phyloP scores from a whole-genome alignment of 345 rosid species.

The Cardiospermum halicacabum region DNA sequence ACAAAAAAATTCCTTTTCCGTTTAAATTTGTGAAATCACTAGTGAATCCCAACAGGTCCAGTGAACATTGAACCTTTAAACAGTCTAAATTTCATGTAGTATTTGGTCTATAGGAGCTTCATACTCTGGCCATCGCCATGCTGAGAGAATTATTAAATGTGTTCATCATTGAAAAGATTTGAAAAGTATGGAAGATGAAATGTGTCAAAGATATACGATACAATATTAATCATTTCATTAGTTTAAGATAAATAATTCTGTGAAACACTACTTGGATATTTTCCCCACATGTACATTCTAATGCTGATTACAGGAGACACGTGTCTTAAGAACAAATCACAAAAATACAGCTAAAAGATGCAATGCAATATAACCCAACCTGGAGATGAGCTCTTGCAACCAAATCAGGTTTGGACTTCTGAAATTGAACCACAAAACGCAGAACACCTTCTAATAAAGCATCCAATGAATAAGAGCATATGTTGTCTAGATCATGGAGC shows the following conservation, averaged over 20 bases:
- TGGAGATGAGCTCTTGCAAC: slow-evolving; percentile 96
- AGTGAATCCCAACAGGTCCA: not conserved
- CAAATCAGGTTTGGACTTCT: slow-evolving; percentile 83
- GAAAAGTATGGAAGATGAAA: not conserved
- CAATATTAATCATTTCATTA: not conserved
- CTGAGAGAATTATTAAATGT: not conserved
- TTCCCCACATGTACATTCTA: not conserved
- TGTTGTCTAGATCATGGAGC: slow-evolving; percentile 76
- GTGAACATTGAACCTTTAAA: not conserved
- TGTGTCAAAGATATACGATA: not conserved
- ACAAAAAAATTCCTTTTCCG: not conserved
- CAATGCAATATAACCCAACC: slow-evolving; percentile 43
- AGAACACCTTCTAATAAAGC: slow-evolving; percentile 62
- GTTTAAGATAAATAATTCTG: not conserved
- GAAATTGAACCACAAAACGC: slow-evolving; percentile 78
- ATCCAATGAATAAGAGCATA: slow-evolving; percentile 70
- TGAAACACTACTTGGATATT: not conserved
- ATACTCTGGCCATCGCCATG: not conserved
- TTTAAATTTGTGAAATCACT: not conserved
- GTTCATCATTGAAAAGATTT: too few species aligned
- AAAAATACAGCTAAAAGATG: not conserved
- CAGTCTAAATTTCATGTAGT: not conserved
- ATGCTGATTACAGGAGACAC: not conserved
- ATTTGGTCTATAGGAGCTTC: not conserved
- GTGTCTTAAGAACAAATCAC: not conserved